These are phyloP conservation scores for Komagataella pastoris DNA, from an alignment of 805 yeast species.

Conservation along the genomic window DNA sequence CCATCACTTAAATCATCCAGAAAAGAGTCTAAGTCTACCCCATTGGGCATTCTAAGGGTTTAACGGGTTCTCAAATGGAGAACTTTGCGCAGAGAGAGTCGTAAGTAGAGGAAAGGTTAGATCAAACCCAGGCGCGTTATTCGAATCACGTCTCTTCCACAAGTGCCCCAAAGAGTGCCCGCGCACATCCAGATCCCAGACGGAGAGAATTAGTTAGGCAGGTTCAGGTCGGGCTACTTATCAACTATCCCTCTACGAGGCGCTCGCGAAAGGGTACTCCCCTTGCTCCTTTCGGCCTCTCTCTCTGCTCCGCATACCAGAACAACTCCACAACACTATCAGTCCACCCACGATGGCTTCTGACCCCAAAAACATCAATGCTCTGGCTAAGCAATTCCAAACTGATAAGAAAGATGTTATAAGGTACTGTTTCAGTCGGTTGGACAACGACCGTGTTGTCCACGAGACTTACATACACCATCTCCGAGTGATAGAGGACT, in stretches of 20 bases:
- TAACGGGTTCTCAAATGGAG: background rate
- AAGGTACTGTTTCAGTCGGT: constrained; percentile 33
- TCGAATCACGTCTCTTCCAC: background rate
- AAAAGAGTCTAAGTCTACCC: background rate
- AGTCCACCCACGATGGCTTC: background rate
- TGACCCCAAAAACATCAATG: constrained; percentile 5
- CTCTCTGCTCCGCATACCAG: too few species aligned
- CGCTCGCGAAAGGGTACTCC: too few species aligned
- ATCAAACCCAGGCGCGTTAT: background rate
- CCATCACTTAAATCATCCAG: background rate
- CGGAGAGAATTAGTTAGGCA: background rate
- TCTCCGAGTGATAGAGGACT: constrained; percentile 61
- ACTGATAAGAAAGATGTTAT: constrained; percentile 35
- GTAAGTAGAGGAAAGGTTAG: background rate
- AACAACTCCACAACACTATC: background rate
- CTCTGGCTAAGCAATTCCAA: constrained; percentile 45
- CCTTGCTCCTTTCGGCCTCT: too few species aligned
- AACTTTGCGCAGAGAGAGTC: background rate
- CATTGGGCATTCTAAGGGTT: background rate
- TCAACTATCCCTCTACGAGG: too few species aligned
- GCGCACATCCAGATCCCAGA: background rate
- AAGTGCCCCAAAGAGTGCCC: background rate
- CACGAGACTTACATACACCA: constrained; percentile 63
- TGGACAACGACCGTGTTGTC: constrained; percentile 25
- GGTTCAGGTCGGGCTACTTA: too few species aligned